These are phyloP conservation scores for Singerocomus inundabilis DNA, from an alignment of 1,284 basidiomycete genomes.

Conservation along the genomic window DNA sequence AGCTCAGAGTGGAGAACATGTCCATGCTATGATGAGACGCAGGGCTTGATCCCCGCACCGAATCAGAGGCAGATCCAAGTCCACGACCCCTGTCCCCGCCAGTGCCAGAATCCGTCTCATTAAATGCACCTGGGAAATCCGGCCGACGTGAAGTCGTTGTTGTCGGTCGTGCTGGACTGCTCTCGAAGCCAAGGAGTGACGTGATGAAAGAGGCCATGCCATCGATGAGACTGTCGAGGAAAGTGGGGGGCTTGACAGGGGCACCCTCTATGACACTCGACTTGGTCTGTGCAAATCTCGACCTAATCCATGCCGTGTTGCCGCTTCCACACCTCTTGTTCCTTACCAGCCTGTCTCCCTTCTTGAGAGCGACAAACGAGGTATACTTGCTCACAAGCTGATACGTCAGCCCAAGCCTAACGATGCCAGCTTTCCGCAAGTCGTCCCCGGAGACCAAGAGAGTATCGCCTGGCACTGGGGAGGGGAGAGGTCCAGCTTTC, in stretches of 20 bases:
- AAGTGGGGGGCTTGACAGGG: conserved; percentile 2
- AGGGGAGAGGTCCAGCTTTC: conserved; percentile 31
- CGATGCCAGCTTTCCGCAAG: conserved; percentile 43
- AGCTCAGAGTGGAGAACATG: conserved; percentile 50
- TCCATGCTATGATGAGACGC: conserved; percentile 32
- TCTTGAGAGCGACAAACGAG: conserved; percentile 55
- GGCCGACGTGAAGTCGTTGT: background rate
- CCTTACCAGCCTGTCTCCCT: conserved; percentile 17
- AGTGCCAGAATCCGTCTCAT: conserved; percentile 5
- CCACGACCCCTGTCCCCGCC: conserved; percentile 6
- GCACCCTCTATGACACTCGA: background rate
- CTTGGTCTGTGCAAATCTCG: conserved; percentile 9
- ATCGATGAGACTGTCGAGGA: conserved; percentile 21
- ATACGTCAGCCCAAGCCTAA: conserved; percentile 50
- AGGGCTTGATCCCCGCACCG: conserved; percentile 1
- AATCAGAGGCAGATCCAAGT: background rate
- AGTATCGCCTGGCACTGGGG: conserved; percentile 17
- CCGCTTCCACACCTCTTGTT: background rate
- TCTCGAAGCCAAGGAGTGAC: conserved; percentile 16
- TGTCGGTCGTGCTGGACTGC: background rate
- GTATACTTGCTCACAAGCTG: conserved; percentile 52
- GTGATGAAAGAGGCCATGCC: conserved; percentile 17
- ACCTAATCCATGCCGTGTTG: conserved; percentile 16
- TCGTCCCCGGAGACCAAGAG: conserved; percentile 33
- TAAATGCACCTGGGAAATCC: conserved; percentile 15